A percentile compares a stretch with the other conserved stretches of the same genome.
Conservation (phyloP, 73 alveolate species). For the Durusdinium trenchii region DNA sequence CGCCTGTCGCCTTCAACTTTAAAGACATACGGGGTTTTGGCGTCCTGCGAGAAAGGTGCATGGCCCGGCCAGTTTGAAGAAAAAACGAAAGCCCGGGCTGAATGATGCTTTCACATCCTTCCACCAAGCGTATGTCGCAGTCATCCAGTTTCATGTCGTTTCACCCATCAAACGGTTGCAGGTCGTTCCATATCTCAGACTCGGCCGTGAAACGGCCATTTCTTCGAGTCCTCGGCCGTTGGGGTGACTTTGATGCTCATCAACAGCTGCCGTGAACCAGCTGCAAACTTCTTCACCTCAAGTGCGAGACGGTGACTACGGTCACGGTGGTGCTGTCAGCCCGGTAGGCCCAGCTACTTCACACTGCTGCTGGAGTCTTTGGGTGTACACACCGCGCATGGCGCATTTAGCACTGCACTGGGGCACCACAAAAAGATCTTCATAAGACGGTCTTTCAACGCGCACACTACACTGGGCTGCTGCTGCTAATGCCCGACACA, state of each 20-base stretch:
- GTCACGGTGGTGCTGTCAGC: no score
- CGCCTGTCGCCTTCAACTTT: slow-evolving; percentile 28
- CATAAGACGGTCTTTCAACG: no score
- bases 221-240: neutral
- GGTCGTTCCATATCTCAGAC: neutral
- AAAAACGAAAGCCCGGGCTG: neutral
- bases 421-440: no score
- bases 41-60: neutral
- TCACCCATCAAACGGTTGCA: neutral
- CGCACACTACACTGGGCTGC: no score
- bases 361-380: no score
- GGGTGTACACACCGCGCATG: no score
- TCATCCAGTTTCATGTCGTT: neutral
- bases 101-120: neutral
- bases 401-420: no score
- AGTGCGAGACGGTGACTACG: no score
- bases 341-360: no score
- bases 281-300: slow-evolving; percentile 85
- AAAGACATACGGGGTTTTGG: slow-evolving; percentile 66
- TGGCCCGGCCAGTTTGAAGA: neutral
- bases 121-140: neutral
- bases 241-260: slow-evolving; percentile 73
- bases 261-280: slow-evolving; percentile 86
- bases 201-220: neutral
- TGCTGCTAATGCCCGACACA: no score